Evolutionary conservation across 2,329 filamentous ascomycete species (phyloP).

Genomic region (Paraphoma chrysanthemicola): DNA sequence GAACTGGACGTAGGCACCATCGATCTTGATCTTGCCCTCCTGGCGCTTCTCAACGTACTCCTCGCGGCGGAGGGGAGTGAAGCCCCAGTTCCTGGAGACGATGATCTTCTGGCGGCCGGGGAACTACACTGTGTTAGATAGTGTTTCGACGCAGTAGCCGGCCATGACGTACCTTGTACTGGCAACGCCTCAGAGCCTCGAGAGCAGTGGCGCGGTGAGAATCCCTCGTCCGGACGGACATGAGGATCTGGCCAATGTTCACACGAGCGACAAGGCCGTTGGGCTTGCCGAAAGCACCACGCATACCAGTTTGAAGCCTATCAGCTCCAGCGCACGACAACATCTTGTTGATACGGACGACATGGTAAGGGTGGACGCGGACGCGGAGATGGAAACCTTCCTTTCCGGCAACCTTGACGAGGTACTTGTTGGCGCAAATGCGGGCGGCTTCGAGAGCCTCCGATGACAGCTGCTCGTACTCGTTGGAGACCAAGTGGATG

Average conservation of each 20-base stretch:
- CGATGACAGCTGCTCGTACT: constrained; percentile 99
- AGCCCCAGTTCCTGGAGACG: constrained; percentile 99
- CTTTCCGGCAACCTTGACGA: constrained; percentile 73
- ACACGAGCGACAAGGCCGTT: constrained; percentile 99
- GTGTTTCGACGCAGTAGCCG: background rate
- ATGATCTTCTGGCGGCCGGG: constrained; percentile 99
- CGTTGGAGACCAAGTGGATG: constrained; percentile 99
- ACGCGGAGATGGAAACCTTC: constrained; percentile 75
- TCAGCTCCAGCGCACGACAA: constrained; percentile 99
- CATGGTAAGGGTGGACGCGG: constrained; percentile 98
- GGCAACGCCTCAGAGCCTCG: constrained; percentile 97
- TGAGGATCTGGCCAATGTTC: constrained; percentile 99
- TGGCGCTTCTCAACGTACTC: constrained; percentile 97
- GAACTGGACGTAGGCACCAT: constrained; percentile 99
- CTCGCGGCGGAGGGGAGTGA: constrained; percentile 96
- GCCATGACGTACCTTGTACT: constrained; percentile 77
- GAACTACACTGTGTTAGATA: constrained; percentile 63
- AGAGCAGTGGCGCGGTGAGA: constrained; percentile 89
- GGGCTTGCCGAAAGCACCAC: constrained; percentile 99
- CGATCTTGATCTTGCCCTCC: constrained; percentile 90
- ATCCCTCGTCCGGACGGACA: constrained; percentile 97
- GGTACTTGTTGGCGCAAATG: constrained; percentile 99
- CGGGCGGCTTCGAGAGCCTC: constrained; percentile 99
- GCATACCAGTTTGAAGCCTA: constrained; percentile 99
- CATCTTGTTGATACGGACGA: constrained; percentile 99